Evolutionary conservation across 2,329 filamentous ascomycete genomes (phyloP).

Genomic region (Paecilomyces variotii): DNA sequence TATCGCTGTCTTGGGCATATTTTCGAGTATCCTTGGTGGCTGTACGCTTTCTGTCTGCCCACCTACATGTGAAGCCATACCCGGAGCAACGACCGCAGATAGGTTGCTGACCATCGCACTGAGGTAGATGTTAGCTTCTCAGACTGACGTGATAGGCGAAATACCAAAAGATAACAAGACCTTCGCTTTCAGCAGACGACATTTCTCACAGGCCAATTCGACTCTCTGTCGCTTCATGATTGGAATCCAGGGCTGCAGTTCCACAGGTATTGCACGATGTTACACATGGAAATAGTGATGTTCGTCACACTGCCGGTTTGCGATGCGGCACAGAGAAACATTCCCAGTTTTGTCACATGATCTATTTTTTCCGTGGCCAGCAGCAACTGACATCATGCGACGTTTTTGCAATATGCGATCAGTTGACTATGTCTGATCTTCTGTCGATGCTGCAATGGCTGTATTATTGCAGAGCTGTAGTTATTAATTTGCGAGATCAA

Average conservation of each 20-base stretch:
- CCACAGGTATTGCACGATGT: neutral
- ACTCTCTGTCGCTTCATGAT: slow-evolving; percentile 13
- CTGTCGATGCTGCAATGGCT: neutral
- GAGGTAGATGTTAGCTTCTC: neutral
- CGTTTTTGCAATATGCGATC: neutral
- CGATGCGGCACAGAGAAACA: neutral
- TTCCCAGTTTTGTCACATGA: neutral
- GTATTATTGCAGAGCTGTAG: neutral
- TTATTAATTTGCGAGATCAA: neutral
- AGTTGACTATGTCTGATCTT: neutral
- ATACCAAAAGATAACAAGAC: slow-evolving; percentile 5
- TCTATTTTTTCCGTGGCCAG: neutral
- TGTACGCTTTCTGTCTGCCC: slow-evolving; percentile 11
- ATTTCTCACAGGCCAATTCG: slow-evolving; percentile 16
- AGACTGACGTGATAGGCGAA: neutral
- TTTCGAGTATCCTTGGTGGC: neutral
- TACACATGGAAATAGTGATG: neutral
- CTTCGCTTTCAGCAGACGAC: slow-evolving; percentile 16
- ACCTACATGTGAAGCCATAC: slow-evolving; percentile 20
- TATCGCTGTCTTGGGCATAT: slow-evolving; percentile 1
- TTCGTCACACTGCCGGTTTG: neutral
- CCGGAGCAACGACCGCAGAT: slow-evolving; percentile 19
- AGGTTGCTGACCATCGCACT: slow-evolving; percentile 22
- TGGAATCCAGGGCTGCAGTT: neutral
- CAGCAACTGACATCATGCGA: neutral